These are phyloP conservation scores for Yarrowia sp. DNA, from an alignment of 805 yeast genomes.

Conservation along the genomic window DNA sequence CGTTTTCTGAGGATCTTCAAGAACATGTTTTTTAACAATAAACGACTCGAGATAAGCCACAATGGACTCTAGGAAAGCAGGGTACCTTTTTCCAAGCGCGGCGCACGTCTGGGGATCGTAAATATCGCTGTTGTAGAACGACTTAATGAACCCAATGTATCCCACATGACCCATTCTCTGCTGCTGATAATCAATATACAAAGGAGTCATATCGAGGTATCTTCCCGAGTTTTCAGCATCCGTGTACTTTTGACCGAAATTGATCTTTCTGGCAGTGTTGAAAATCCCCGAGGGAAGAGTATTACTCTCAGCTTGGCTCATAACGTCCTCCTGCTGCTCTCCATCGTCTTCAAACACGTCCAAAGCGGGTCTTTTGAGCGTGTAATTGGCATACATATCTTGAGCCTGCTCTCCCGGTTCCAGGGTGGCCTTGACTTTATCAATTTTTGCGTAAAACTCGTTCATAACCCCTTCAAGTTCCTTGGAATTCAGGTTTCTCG, in stretches of 20 bases:
- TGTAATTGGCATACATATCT: slow-evolving; percentile 28
- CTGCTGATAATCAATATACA: slow-evolving; percentile 56
- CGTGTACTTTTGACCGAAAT: slow-evolving; percentile 51
- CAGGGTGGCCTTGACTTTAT: slow-evolving; percentile 31
- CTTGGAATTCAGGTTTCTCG: slow-evolving; percentile 8
- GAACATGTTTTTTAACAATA: slow-evolving; percentile 39
- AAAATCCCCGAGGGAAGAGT: slow-evolving; percentile 42
- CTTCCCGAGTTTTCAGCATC: slow-evolving; percentile 65
- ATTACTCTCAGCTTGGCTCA: slow-evolving; percentile 35
- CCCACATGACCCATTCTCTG: slow-evolving; percentile 47
- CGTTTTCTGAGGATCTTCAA: slow-evolving; percentile 25
- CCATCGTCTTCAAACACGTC: slow-evolving; percentile 26
- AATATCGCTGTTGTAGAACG: slow-evolving; percentile 39
- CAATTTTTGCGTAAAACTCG: slow-evolving; percentile 32
- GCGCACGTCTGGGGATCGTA: slow-evolving; percentile 27
- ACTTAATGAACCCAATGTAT: slow-evolving; percentile 50
- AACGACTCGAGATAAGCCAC: slow-evolving; percentile 50
- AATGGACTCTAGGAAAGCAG: slow-evolving; percentile 49
- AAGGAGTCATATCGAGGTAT: slow-evolving; percentile 53
- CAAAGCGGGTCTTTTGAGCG: slow-evolving; percentile 10
- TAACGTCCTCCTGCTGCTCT: slow-evolving; percentile 30
- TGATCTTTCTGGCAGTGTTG: slow-evolving; percentile 52
- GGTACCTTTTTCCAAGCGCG: slow-evolving; percentile 30
- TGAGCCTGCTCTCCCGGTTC: slow-evolving; percentile 40
- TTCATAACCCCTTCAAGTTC: neutral